These are phyloP conservation scores for Botryobasidium botryosum DNA, from an alignment of 768 basidiomycete genomes.

Conservation along the genomic window DNA sequence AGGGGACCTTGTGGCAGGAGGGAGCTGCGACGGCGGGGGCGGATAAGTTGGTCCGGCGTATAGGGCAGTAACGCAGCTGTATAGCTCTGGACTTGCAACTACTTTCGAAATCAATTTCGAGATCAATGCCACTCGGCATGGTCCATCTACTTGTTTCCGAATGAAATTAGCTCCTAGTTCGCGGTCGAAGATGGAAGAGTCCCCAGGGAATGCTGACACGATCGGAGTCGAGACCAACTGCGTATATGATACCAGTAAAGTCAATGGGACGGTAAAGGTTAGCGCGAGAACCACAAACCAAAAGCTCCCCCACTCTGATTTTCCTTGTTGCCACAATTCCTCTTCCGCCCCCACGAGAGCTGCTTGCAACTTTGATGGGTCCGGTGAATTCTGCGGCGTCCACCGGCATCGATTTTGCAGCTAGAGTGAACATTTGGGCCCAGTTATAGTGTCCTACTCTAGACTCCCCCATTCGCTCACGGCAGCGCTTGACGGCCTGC, in stretches of 20 bases:
- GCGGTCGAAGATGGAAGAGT: not conserved
- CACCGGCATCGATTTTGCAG: slow-evolving; percentile 7
- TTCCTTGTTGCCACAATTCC: slow-evolving; percentile 8
- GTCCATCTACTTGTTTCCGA: not conserved
- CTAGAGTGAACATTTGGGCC: slow-evolving; percentile 12
- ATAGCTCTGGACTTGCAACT: slow-evolving; percentile 15
- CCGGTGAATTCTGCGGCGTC: slow-evolving; percentile 6
- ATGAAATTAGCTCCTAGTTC: not conserved
- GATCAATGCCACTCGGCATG: not conserved
- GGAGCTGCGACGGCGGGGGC: slow-evolving; percentile 16
- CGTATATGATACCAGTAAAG: not conserved
- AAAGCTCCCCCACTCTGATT: slow-evolving; percentile 3
- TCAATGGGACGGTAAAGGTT: not conserved
- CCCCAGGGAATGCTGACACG: not conserved
- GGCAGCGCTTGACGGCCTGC: slow-evolving; percentile 14
- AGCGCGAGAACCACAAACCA: too few species aligned
- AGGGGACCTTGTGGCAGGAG: too few species aligned
- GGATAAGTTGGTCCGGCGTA: slow-evolving; percentile 17
- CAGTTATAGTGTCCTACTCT: slow-evolving; percentile 16
- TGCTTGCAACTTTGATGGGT: slow-evolving; percentile 5
- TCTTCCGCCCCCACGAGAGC: slow-evolving; percentile 9
- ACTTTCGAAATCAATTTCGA: too few species aligned
- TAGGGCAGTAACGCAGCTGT: slow-evolving; percentile 13
- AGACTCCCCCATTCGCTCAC: slow-evolving; percentile 13
- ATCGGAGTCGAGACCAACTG: not conserved